Evolutionary conservation across 192 early-diverging fungal genomes (phyloP).

Genomic region (Coemansia sp.): DNA sequence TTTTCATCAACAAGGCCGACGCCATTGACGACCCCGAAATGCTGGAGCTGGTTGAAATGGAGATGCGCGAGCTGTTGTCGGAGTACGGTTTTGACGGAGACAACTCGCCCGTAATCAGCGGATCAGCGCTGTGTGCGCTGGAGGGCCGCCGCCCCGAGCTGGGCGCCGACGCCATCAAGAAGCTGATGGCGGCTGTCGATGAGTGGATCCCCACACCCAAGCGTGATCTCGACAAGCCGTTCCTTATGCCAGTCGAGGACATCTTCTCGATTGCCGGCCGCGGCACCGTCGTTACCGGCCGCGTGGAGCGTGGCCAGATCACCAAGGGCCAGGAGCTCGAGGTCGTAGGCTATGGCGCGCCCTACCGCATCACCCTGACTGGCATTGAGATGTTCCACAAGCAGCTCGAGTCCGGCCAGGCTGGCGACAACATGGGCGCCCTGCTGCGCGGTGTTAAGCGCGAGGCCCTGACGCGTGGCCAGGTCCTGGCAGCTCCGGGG

Average conservation of each 20-base stretch:
- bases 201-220: conserved; percentile 83
- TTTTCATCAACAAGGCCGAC: conserved; percentile 99
- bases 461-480: conserved; percentile 91
- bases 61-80: conserved; percentile 90
- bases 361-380: conserved; percentile 90
- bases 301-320: conserved; percentile 90
- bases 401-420: conserved; percentile 93
- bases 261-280: conserved; percentile 97
- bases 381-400: conserved; percentile 99
- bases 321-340: conserved; percentile 94
- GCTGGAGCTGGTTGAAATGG: conserved; percentile 98
- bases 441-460: conserved; percentile 96
- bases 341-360: conserved; percentile 88
- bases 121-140: conserved; percentile 92
- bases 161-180: conserved; percentile 80
- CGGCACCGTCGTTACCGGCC: conserved; percentile 93
- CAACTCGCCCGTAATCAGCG: conserved; percentile 82
- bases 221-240: conserved; percentile 96
- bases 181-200: conserved; percentile 94
- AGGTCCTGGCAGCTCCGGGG: conserved; percentile 88
- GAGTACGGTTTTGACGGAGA: conserved; percentile 95
- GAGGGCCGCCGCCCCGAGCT: conserved; percentile 87
- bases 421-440: conserved; percentile 98
- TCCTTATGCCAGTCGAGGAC: conserved; percentile 99
- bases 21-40: conserved; percentile 94